Evolutionary conservation across 345 rosid genomes (phyloP), one percentile per base, ranked within the genome.

Genomic region (Euphorbia peplus): DNA sequence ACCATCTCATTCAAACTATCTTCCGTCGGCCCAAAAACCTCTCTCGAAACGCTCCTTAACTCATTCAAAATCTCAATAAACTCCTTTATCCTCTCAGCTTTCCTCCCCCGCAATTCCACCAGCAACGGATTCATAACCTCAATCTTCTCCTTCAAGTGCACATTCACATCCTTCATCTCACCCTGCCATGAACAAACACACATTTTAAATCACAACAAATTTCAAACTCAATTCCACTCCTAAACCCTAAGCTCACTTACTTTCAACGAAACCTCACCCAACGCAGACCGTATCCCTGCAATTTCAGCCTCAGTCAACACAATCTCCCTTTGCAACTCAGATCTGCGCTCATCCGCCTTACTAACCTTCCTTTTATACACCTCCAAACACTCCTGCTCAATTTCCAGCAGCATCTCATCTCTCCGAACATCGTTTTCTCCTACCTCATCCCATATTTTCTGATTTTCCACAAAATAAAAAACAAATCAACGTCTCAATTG

Each of bases 391-490:
- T 79, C 82, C 12, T 80, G 71, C 71, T 87, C 95, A 19, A 89
- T 82, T 61, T 84, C 78, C 29, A 78, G 70, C 80, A 89, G 41
- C 76, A 66, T 77, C 65, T 70, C 60, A 70, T 87, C 87, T 50
- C 85, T 84, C 32, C 79, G 72, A 25, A 21, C 82, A 4, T 83
- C 83, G n/a, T 71, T 48, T 67, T 85, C 87, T 73, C 90, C 92
- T 32, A 85, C 80, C 62, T 87, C 90, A 70, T 80, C 80, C 92
- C 92, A 87, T 52, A 89, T 72, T 66, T 77, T 83, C 95, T 89
- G 55, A 63, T 44, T 26, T 8, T 32, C 44, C 67, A 29, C 28
- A 4, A 37, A 8, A 13, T 26, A 10, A 46, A 53, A 13, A 30
- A 25, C 37, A n/a, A 37, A 60, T 26, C 5, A 37, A 13, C 11